Base-by-base conservation (phyloP, 768 basidiomycete species). In the Boletus vermiculosoides region DNA sequence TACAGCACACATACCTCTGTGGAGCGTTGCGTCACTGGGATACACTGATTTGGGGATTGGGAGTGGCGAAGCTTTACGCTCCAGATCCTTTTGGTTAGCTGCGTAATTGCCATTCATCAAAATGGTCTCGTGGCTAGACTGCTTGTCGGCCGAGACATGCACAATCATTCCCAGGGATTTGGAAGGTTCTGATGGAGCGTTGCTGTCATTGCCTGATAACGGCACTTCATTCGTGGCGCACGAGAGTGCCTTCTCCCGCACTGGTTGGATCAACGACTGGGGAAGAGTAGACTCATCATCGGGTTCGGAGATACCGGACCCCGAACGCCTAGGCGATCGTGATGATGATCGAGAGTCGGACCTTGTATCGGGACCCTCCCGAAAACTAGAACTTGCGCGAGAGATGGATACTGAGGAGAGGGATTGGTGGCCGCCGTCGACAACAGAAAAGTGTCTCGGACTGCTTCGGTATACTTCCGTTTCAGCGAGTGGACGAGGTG, bases 331-430 rank as follows among this genome's bases (percentile, higher is more conserved):
- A 52, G 85, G 85, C n/a, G 84, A 85, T 47, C 80, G 80, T 58
- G 83, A 84, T 37, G 73, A 71, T 40, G 81, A 80, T 62, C 80
- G 75, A 50, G 78, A 77, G 64, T 72, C 72, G 49, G 67, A 57
- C 47, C 70, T 74, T 61, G 75, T 73, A 52, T 64, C 66, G 45
- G 66, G 65, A 41, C 63, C 68, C 42, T 72, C 72, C 44, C 60
- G 65, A 55, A 66, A 67, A 20, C 70, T 52, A 36, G 74, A 71
- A 45, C 70, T 68, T n/a, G n/a, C n/a, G n/a, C n/a, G n/a, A 57
- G 71, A 72, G 44, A 52, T 62, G 30, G 66, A 61, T 16, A 28
- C 48, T 2, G 65, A 64, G 23, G 65, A 58, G 54, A 58, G 52
- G 33, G 65, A 60, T 31, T 49, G 69, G 50, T 52, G 63, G 31